These are phyloP conservation scores for Porphyrellus cyaneotinctus DNA, from an alignment of 768 basidiomycete species.

Conservation along the genomic window DNA sequence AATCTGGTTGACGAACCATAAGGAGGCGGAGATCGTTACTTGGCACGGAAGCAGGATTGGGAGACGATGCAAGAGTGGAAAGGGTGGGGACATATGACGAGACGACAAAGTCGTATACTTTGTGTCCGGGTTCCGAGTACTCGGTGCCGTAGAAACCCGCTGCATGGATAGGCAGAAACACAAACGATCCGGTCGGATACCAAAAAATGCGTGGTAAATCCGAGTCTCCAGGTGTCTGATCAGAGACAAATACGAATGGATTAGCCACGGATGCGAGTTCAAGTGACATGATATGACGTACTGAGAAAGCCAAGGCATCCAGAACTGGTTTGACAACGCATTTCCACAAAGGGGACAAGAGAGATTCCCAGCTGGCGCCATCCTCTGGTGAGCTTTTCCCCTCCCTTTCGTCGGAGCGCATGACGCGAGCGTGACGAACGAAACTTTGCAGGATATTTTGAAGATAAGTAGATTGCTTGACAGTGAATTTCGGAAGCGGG, in stretches of 20 bases:
- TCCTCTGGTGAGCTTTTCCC: not conserved
- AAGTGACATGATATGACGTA: not conserved
- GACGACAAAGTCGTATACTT: too few species aligned
- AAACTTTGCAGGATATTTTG: not conserved
- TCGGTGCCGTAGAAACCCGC: too few species aligned
- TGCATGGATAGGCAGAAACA: too few species aligned
- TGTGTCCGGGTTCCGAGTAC: too few species aligned
- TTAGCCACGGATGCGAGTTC: not conserved
- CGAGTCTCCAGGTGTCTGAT: not conserved
- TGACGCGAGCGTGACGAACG: not conserved
- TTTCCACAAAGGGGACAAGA: not conserved
- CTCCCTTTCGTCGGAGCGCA: not conserved
- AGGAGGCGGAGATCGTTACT: too few species aligned
- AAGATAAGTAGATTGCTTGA: not conserved
- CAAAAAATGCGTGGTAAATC: too few species aligned
- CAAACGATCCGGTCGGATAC: too few species aligned
- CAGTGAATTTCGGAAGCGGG: not conserved
- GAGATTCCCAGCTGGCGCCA: not conserved
- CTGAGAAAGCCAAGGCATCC: conserved; percentile 1
- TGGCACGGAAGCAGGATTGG: too few species aligned
- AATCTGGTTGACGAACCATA: too few species aligned
- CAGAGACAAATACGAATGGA: not conserved
- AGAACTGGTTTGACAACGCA: conserved; percentile 2
- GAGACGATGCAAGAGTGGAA: too few species aligned
- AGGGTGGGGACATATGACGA: too few species aligned